Percentiles rank a stretch among this genome's conserved stretches.
Conservation (phyloP, 2,329 filamentous ascomycete genomes). For the Colletotrichum orbiculare region DNA sequence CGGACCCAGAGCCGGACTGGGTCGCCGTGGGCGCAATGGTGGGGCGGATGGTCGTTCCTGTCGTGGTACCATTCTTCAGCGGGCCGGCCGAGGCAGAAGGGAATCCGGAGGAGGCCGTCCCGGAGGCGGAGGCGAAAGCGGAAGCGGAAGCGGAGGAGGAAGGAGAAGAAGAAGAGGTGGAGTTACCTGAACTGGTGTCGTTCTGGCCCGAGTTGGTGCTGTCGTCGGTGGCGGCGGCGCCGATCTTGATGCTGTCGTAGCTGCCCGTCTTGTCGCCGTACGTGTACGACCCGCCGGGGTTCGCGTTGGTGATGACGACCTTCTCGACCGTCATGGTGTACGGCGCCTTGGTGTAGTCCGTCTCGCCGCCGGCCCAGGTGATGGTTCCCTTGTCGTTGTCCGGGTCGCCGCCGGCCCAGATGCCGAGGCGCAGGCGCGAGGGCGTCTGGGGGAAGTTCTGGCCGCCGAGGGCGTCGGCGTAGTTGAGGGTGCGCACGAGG, state of each 20-base stretch:
- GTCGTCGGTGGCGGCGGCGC: conserved; percentile 19
- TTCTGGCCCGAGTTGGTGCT: conserved; percentile 32
- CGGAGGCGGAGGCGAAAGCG: neutral
- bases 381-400: conserved; percentile 55
- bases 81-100: conserved; percentile 14
- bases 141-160: conserved; percentile 8
- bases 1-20: conserved; percentile 26
- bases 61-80: conserved; percentile 14
- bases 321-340: conserved; percentile 68
- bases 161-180: conserved; percentile 2
- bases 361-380: conserved; percentile 64
- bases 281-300: conserved; percentile 47
- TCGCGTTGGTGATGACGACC: conserved; percentile 56
- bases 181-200: conserved; percentile 26
- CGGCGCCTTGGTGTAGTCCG: conserved; percentile 50
- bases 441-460: conserved; percentile 69
- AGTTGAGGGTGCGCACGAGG: conserved; percentile 60
- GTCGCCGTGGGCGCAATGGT: conserved; percentile 16
- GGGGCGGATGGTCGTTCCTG: conserved; percentile 12
- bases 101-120: conserved; percentile 19
- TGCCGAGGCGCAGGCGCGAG: conserved; percentile 60
- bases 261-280: conserved; percentile 42
- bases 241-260: conserved; percentile 40
- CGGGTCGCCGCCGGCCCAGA: conserved; percentile 54
- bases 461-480: conserved; percentile 58